Conservation (phyloP, 2,329 filamentous ascomycete genomes). For the Fusarium anguioides region DNA sequence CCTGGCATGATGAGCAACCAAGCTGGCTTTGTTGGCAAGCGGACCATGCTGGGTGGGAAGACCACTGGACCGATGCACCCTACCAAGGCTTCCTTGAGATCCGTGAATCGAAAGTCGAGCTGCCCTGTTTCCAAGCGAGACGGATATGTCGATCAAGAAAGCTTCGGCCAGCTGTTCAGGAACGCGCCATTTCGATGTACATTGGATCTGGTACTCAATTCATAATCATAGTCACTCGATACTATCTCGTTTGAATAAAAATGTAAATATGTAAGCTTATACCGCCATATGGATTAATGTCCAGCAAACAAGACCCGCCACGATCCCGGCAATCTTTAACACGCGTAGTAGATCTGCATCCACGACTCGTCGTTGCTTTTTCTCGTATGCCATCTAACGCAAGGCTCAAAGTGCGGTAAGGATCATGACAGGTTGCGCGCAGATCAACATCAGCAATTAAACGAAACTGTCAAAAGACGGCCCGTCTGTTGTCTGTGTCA, state of each 20-base stretch:
- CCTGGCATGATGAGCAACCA: conserved; percentile 13
- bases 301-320: conserved; percentile 9
- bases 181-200: conserved; percentile 19
- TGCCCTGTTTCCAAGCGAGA: conserved; percentile 27
- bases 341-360: conserved; percentile 21
- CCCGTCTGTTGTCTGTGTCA: conserved; percentile 1
- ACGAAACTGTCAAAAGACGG: conserved; percentile 27
- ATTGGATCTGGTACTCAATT: neutral
- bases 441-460: conserved; percentile 21
- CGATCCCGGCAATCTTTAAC: conserved; percentile 23
- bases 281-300: conserved; percentile 17
- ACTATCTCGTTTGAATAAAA: neutral
- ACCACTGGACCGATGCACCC: conserved; percentile 16
- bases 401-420: conserved; percentile 13
- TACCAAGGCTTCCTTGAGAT: neutral
- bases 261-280: neutral
- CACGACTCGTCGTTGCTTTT: conserved; percentile 20
- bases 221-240: neutral
- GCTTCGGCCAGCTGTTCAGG: conserved; percentile 38
- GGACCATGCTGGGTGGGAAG: conserved; percentile 17
- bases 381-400: conserved; percentile 5
- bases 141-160: conserved; percentile 36
- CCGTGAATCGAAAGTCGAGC: conserved; percentile 6
- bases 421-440: conserved; percentile 14
- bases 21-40: conserved; percentile 22